Evolutionary conservation across 2,329 filamentous ascomycete genomes (phyloP), one percentile per base, ranked within the genome.

Genomic region (Microdochium trichocladiopsis): DNA sequence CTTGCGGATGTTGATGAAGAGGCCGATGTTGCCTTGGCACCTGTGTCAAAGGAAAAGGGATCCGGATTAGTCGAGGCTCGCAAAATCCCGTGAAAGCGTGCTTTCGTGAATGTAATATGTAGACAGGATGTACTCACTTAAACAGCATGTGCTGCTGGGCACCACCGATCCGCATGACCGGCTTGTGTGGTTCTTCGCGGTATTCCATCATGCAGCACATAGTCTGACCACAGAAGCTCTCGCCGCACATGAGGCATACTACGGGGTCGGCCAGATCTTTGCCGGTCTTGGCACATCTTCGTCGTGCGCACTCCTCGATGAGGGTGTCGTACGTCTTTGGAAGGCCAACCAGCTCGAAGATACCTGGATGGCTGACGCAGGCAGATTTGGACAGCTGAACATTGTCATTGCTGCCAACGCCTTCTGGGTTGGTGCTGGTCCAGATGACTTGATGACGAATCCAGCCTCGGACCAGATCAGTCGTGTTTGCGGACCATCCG

Each of bases 1-100:
- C 73, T 97, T 97, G 59, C 94, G 88, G 60, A 99, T 93, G 68
- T 95, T 96, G 68, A 99, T 87, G 73, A 95, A 97, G 31, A 96
- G 75, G n/a, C 94, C 94, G 48, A 95, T 84, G 60, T 90, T 91
- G 56, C 85, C 83, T 64, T 94, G 91, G 68, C 93, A 97, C 61
- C 90, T 95, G 37, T 25, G 25, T n/a, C 5, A 48, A 21, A 25
- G 41, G 23, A 25, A 37, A 41, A 18, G 14, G 51, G 18, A 49
- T 45, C 37, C 25, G n/a, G n/a, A 48, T 18, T 21, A 55, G 48
- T 33, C 37, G 28, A 80, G 6, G 14, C 5, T 22, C 18, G 4
- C 9, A 16, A 10, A 18, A 23, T 45, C 41, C 5, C 6, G 41
- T 9, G 6, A 11, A 16, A 3, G 12, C 6, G 6, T 21, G 2